These are phyloP conservation scores for Polyporus tsugae DNA, from an alignment of 1,284 basidiomycete genomes.

Conservation along the genomic window DNA sequence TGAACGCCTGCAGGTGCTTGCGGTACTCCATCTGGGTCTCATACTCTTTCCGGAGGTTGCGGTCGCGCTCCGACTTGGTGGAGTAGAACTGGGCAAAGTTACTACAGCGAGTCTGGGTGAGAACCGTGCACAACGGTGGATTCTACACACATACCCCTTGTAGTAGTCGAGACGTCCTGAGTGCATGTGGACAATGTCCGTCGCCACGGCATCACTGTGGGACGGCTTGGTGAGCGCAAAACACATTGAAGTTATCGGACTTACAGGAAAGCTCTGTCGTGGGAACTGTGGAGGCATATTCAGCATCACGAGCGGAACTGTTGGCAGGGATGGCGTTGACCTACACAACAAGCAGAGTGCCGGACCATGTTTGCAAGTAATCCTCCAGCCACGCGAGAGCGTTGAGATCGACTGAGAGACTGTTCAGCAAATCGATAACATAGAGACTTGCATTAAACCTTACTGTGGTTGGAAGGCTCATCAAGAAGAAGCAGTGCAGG, in stretches of 20 bases:
- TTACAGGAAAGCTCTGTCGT: conserved; percentile 96
- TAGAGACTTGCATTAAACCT: background rate
- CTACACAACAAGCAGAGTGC: conserved; percentile 94
- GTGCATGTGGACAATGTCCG: conserved; percentile 97
- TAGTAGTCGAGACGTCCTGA: conserved; percentile 95
- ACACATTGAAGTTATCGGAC: conserved; percentile 35
- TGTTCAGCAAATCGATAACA: background rate
- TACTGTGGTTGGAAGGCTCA: conserved; percentile 98
- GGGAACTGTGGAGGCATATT: conserved; percentile 65
- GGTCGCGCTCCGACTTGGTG: conserved; percentile 94
- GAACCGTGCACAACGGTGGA: conserved; percentile 7
- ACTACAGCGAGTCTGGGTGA: conserved; percentile 50
- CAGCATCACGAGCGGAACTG: conserved; percentile 6
- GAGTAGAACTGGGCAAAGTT: conserved; percentile 99
- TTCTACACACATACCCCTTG: conserved; percentile 65
- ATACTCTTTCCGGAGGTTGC: conserved; percentile 93
- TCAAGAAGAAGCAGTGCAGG: conserved; percentile 87
- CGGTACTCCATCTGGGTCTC: conserved; percentile 96
- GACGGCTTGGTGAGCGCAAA: background rate
- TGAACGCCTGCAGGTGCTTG: conserved; percentile 96
- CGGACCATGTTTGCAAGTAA: conserved; percentile 96
- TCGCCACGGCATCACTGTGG: conserved; percentile 88
- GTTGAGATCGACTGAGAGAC: conserved; percentile 72
- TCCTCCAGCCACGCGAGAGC: conserved; percentile 92
- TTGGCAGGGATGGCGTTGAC: conserved; percentile 36